Percentiles rank a stretch among this genome's conserved stretches.
Conservation (phyloP, 257 asterid species). For the Eucommia ulmoides region DNA sequence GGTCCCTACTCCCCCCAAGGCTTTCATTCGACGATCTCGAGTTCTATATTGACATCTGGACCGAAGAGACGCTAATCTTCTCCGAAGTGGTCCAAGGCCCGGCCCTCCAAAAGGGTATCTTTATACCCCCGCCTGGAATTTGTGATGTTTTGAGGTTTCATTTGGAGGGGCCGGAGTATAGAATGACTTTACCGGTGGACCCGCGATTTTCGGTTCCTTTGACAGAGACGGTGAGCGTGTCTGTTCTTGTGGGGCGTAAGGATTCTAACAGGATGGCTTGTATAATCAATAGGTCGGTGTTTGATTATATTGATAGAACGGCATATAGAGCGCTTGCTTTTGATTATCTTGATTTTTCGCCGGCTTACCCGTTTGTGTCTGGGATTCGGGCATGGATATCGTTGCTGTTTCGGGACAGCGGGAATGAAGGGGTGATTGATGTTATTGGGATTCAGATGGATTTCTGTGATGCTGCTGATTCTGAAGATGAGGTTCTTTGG, state of each 20-base stretch:
- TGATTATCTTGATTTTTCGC: constrained; percentile 87
- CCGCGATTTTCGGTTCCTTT: constrained; percentile 70
- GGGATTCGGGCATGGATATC: constrained; percentile 94
- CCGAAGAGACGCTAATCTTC: constrained; percentile 52
- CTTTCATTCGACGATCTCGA: constrained; percentile 80
- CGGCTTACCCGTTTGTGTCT: constrained; percentile 70
- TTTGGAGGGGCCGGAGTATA: constrained; percentile 69
- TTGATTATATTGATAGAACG: constrained; percentile 87
- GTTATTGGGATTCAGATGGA: constrained; percentile 90
- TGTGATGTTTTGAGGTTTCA: constrained; percentile 59
- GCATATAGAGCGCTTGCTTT: constrained; percentile 78
- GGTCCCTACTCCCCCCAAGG: constrained; percentile 64
- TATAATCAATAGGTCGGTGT: constrained; percentile 60
- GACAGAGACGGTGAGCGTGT: constrained; percentile 62
- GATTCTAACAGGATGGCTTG: constrained; percentile 72
- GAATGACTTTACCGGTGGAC: constrained; percentile 78
- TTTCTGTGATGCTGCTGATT: constrained; percentile 83
- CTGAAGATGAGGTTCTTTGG: constrained; percentile 77
- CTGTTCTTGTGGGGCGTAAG: constrained; percentile 68
- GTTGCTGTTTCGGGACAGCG: constrained; percentile 83
- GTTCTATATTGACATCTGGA: constrained; percentile 85
- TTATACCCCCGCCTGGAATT: constrained; percentile 70
- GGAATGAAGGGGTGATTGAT: constrained; percentile 56
- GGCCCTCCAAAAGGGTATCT: constrained; percentile 45
- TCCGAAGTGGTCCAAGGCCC: constrained; percentile 89